Percentiles rank a stretch among this genome's conserved stretches.
Conservation (phyloP, 371 early-diverging fungal genomes). For the Smittium mucronatum region DNA sequence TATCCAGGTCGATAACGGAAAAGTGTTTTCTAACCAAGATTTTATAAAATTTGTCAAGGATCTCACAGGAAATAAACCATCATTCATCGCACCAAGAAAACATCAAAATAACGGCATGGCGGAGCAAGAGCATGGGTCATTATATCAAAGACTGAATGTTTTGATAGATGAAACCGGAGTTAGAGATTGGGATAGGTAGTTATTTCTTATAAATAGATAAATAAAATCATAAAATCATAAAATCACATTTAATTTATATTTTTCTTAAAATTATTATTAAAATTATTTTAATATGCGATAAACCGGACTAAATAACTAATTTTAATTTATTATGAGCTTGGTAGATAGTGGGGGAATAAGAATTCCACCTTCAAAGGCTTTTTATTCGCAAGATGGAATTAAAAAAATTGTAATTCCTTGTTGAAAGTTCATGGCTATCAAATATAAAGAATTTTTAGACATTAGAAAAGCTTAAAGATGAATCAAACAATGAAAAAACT, state of each 20-base stretch:
- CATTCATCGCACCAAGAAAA: neutral
- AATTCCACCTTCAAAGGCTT: too few relatives aligned
- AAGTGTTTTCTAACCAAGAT: neutral
- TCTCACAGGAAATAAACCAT: neutral
- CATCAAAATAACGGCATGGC: neutral
- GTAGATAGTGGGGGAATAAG: neutral
- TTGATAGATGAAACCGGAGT: neutral
- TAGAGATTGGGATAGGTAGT: neutral
- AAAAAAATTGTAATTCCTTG: too few relatives aligned
- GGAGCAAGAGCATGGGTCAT: neutral
- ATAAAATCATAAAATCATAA: neutral
- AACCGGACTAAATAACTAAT: neutral
- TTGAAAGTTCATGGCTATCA: too few relatives aligned
- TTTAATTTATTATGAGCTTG: neutral
- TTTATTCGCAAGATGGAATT: too few relatives aligned
- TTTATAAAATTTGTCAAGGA: neutral
- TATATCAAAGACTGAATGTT: neutral
- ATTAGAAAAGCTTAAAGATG: too few relatives aligned
- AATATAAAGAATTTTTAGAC: too few relatives aligned
- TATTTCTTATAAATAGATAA: neutral
- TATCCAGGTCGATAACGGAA: neutral
- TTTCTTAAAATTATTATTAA: neutral
- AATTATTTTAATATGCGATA: neutral
- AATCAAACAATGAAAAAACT: too few relatives aligned
- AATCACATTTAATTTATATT: neutral